Evolutionary conservation across 768 basidiomycete genomes (phyloP).

Genomic region (Termitomyces sp.): DNA sequence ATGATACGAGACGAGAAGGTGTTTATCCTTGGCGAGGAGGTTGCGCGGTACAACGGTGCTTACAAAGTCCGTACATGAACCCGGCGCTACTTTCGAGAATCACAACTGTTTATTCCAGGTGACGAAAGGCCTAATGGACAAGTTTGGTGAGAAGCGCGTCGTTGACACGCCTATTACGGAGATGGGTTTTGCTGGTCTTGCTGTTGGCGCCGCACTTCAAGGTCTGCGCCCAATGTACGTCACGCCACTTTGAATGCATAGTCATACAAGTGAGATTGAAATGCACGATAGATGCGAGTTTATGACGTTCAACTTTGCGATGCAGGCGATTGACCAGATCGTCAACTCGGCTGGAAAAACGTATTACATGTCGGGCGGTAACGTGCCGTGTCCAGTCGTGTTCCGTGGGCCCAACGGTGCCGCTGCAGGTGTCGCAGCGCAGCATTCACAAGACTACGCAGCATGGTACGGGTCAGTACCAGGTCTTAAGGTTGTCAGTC

Average conservation of each 20-base stretch:
- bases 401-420: constrained; percentile 99
- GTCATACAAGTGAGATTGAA: constrained; percentile 15
- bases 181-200: constrained; percentile 98
- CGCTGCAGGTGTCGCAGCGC: constrained; percentile 93
- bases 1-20: constrained; percentile 95
- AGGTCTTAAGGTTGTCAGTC: constrained; percentile 95
- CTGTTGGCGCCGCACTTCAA: constrained; percentile 90
- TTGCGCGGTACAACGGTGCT: constrained; percentile 96
- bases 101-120: constrained; percentile 51
- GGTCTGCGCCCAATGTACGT: constrained; percentile 90
- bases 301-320: constrained; percentile 99
- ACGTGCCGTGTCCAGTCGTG: constrained; percentile 96
- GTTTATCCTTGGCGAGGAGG: constrained; percentile 96
- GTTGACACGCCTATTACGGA: constrained; percentile 97
- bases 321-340: constrained; percentile 99
- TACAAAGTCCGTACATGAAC: constrained; percentile 78
- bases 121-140: constrained; percentile 97
- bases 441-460: constrained; percentile 97
- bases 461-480: constrained; percentile 94
- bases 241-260: constrained; percentile 1
- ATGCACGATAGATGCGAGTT: constrained; percentile 80
- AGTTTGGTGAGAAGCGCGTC: constrained; percentile 98
- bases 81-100: not conserved
- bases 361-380: constrained; percentile 99
- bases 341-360: constrained; percentile 99